These are phyloP conservation scores for Alternaria longipes DNA, from an alignment of 2,329 filamentous ascomycete species.

Conservation along the genomic window DNA sequence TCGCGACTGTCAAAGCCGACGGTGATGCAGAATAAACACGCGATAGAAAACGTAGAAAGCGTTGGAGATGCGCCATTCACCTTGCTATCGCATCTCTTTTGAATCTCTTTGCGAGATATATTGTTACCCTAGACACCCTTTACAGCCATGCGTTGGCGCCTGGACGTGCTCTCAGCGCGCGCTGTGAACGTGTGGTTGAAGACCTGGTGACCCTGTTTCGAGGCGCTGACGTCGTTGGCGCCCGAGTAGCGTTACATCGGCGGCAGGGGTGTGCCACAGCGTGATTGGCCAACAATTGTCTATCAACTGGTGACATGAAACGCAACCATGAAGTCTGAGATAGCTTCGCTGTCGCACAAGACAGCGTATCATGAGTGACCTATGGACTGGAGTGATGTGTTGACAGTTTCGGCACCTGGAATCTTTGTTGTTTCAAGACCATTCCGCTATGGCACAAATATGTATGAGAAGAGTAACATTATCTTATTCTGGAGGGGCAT, in stretches of 20 bases:
- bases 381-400: neutral
- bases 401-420: neutral
- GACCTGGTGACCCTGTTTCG: conserved; percentile 32
- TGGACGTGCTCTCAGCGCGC: neutral
- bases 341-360: neutral
- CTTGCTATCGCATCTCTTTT: conserved; percentile 10
- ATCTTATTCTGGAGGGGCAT: neutral
- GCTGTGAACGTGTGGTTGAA: conserved; percentile 13
- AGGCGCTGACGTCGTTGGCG: conserved; percentile 42
- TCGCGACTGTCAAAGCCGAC: conserved; percentile 26
- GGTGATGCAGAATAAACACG: conserved; percentile 11
- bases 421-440: neutral
- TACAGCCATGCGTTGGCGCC: conserved; percentile 25
- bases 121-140: neutral
- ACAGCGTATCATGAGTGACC: neutral
- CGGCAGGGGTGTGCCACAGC: conserved; percentile 16
- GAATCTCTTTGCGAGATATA: conserved; percentile 6
- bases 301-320: conserved; percentile 11
- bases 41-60: neutral
- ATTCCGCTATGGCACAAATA: neutral
- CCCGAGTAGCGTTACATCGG: conserved; percentile 18
- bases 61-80: neutral
- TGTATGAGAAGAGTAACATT: neutral
- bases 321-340: conserved; percentile 5
- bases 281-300: conserved; percentile 38